Evolutionary conservation across 2,329 filamentous ascomycete genomes (phyloP).

Genomic region (Xylaria sp.): DNA sequence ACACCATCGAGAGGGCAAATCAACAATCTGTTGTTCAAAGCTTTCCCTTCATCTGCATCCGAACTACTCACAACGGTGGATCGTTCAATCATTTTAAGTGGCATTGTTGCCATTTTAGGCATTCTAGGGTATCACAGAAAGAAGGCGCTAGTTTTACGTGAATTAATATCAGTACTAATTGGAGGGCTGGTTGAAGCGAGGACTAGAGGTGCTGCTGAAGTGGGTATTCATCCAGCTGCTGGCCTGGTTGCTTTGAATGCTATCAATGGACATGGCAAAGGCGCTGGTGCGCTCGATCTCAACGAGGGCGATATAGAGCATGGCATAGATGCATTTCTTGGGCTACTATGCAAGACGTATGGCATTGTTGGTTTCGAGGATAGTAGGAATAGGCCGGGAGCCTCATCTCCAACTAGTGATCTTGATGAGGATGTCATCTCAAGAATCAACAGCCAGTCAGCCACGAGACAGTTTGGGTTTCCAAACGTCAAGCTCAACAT

Average conservation of each 20-base stretch:
- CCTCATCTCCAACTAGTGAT: slow-evolving; percentile 50
- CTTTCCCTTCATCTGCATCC: slow-evolving; percentile 73
- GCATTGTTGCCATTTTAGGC: slow-evolving; percentile 87
- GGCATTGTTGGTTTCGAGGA: slow-evolving; percentile 67
- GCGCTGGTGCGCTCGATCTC: slow-evolving; percentile 67
- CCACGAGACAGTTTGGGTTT: slow-evolving; percentile 77
- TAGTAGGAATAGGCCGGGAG: slow-evolving; percentile 44
- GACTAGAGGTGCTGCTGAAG: slow-evolving; percentile 93
- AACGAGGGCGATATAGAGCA: slow-evolving; percentile 72
- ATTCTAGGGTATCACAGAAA: slow-evolving; percentile 84
- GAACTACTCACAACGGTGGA: slow-evolving; percentile 78
- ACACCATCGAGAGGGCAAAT: slow-evolving; percentile 71
- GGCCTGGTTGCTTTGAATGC: slow-evolving; percentile 79
- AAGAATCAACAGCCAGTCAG: slow-evolving; percentile 69
- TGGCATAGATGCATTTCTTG: slow-evolving; percentile 72
- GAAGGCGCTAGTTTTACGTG: slow-evolving; percentile 88
- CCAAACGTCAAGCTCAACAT: slow-evolving; percentile 85
- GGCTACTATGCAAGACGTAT: slow-evolving; percentile 69
- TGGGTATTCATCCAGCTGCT: slow-evolving; percentile 93
- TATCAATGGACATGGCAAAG: slow-evolving; percentile 59
- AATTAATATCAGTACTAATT: slow-evolving; percentile 84
- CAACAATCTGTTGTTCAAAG: slow-evolving; percentile 71
- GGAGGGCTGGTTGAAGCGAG: slow-evolving; percentile 88
- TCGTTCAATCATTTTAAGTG: slow-evolving; percentile 80
- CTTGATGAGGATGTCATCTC: slow-evolving; percentile 63